Percentiles rank a stretch among this genome's conserved stretches.
Evolutionary conservation across 2,329 filamentous ascomycete genomes (phyloP).

Genomic region (Ophiostoma sp.): DNA sequence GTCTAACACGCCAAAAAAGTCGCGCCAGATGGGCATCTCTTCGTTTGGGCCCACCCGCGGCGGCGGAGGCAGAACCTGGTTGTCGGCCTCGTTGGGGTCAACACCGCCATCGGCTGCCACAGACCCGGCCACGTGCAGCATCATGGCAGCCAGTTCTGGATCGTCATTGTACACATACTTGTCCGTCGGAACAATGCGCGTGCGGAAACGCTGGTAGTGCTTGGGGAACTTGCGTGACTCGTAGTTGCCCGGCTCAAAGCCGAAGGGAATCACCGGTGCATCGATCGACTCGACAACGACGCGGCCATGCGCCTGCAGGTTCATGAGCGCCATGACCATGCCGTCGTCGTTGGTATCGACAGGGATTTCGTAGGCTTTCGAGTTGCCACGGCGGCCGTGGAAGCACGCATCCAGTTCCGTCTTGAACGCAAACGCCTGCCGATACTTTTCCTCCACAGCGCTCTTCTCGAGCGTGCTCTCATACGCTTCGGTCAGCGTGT

Average conservation of each 20-base stretch:
- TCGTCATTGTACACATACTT: slow-evolving; percentile 51
- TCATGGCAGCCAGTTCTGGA: slow-evolving; percentile 15
- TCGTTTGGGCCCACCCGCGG: slow-evolving; percentile 45
- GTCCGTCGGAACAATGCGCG: slow-evolving; percentile 59
- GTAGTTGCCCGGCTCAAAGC: slow-evolving; percentile 70
- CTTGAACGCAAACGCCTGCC: slow-evolving; percentile 62
- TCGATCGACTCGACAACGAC: slow-evolving; percentile 56
- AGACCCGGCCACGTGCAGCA: background rate
- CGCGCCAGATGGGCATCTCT: slow-evolving; percentile 70
- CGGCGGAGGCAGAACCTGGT: slow-evolving; percentile 34
- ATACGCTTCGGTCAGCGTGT: slow-evolving; percentile 62
- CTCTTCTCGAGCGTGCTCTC: slow-evolving; percentile 57
- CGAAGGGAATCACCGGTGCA: slow-evolving; percentile 65
- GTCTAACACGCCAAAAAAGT: slow-evolving; percentile 64
- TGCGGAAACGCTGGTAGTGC: slow-evolving; percentile 62
- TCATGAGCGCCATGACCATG: slow-evolving; percentile 65
- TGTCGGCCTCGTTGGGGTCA: background rate
- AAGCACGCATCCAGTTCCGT: slow-evolving; percentile 58
- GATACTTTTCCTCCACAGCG: slow-evolving; percentile 55
- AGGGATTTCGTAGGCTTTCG: slow-evolving; percentile 46
- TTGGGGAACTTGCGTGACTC: slow-evolving; percentile 69
- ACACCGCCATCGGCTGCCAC: background rate
- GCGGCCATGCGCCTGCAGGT: slow-evolving; percentile 61
- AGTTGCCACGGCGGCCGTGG: slow-evolving; percentile 36
- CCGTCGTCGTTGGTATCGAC: slow-evolving; percentile 62